A percentile compares a stretch with the other conserved stretches of the same genome.
phyloP scores from a whole-genome alignment of 2,329 filamentous ascomycete species.

The Pseudogymnoascus sp. region DNA sequence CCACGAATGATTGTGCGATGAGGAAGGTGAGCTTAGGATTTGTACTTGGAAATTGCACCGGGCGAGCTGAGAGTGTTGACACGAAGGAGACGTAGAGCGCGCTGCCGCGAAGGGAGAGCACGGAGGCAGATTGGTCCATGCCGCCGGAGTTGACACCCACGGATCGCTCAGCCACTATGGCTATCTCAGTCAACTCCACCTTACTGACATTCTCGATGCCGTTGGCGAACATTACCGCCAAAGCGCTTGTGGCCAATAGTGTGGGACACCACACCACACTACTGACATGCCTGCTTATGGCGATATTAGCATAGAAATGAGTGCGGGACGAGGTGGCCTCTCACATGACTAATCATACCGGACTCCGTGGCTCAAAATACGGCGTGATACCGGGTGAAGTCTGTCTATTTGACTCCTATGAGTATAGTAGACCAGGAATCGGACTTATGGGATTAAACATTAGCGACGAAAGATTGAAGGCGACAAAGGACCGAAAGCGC shows the following conservation, averaged over 20 bases:
- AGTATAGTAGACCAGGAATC: too few relatives aligned
- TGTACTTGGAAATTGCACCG: constrained; percentile 74
- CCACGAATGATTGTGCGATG: constrained; percentile 89
- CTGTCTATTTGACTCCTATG: too few relatives aligned
- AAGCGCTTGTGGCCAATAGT: constrained; percentile 35
- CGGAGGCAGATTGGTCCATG: constrained; percentile 96
- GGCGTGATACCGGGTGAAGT: too few relatives aligned
- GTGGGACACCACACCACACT: too few relatives aligned
- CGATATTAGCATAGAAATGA: too few relatives aligned
- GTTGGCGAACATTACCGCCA: constrained; percentile 83
- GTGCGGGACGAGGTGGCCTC: too few relatives aligned
- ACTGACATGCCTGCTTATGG: too few relatives aligned
- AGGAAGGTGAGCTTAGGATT: constrained; percentile 81
- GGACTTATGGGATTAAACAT: too few relatives aligned
- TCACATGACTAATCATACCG: too few relatives aligned
- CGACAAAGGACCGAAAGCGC: too few relatives aligned
- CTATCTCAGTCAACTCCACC: constrained; percentile 82
- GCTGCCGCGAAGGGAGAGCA: constrained; percentile 79
- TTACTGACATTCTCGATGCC: constrained; percentile 73
- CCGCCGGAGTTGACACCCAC: constrained; percentile 96
- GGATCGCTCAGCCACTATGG: constrained; percentile 86
- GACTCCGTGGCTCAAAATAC: too few relatives aligned
- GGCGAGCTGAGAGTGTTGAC: constrained; percentile 65
- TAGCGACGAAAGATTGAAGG: too few relatives aligned
- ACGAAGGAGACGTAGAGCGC: constrained; percentile 87